phyloP scores from a whole-genome alignment of 176 grass and related monocot species.

The Avena insularis region DNA sequence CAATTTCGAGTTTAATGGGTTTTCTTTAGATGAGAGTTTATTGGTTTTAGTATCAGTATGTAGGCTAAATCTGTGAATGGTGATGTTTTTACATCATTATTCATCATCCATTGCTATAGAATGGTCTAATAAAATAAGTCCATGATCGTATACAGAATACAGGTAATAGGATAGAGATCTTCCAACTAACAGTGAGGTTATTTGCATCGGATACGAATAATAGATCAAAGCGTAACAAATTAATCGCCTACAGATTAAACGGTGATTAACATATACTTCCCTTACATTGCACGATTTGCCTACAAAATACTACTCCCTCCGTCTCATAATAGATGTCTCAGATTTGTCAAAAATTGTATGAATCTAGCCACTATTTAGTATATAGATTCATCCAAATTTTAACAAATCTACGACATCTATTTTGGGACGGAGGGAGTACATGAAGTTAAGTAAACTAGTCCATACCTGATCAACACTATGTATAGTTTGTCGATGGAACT shows the following conservation, averaged over 20 bases:
- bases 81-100: neutral
- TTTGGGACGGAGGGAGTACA: too few relatives aligned
- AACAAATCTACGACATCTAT: too few relatives aligned
- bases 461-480: conserved; percentile 84
- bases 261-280: conserved; percentile 12
- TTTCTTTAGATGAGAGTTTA: neutral
- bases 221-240: neutral
- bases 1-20: neutral
- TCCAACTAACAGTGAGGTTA: neutral
- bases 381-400: too few relatives aligned
- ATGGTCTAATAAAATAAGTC: neutral
- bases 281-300: neutral
- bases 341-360: too few relatives aligned
- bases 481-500: conserved; percentile 76
- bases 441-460: conserved; percentile 20
- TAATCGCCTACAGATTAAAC: neutral
- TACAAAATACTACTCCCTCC: conserved; percentile 19
- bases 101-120: neutral
- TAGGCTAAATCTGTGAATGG: conserved; percentile 8
- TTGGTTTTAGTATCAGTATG: conserved; percentile 12
- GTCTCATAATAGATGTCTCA: too few relatives aligned
- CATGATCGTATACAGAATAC: neutral
- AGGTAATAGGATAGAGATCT: neutral
- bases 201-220: conserved; percentile 22
- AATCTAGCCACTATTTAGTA: too few relatives aligned